These are phyloP conservation scores for Collybia sp. DNA, from an alignment of 768 basidiomycete genomes.

Conservation along the genomic window DNA sequence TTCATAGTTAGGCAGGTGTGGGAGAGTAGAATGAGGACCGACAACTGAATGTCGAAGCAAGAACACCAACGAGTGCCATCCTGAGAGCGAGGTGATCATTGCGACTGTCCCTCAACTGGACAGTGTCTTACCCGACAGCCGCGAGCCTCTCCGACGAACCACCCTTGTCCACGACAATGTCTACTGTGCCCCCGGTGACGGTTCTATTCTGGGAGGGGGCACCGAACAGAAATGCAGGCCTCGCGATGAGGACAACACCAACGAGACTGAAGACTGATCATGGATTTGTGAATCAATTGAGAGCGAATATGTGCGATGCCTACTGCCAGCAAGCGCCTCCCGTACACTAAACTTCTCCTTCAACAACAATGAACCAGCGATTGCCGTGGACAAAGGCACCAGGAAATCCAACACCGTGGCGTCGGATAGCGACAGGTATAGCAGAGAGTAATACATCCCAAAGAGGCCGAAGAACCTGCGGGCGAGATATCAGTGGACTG, in stretches of 20 bases:
- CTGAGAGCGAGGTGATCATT: constrained; percentile 15
- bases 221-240: constrained; percentile 58
- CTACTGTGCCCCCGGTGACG: background rate
- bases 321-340: constrained; percentile 30
- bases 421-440: constrained; percentile 56
- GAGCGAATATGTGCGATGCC: too few relatives aligned
- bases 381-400: constrained; percentile 43
- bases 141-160: constrained; percentile 34
- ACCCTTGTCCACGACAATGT: constrained; percentile 5
- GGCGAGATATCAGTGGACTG: background rate
- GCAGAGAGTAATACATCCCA: constrained; percentile 43
- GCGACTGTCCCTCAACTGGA: too few relatives aligned
- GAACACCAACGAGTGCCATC: constrained; percentile 43
- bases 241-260: constrained; percentile 61
- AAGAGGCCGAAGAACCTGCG: constrained; percentile 50
- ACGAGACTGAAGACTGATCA: constrained; percentile 55
- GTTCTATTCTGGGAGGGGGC: background rate
- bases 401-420: constrained; percentile 55
- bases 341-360: constrained; percentile 37
- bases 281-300: too few relatives aligned
- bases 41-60: constrained; percentile 49
- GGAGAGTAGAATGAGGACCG: constrained; percentile 10
- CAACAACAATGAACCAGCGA: constrained; percentile 44
- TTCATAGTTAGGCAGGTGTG: background rate
- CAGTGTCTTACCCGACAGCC: constrained; percentile 38